Evolutionary conservation across 2,329 filamentous ascomycete genomes (phyloP).

Genomic region (Aspergillus sp.): DNA sequence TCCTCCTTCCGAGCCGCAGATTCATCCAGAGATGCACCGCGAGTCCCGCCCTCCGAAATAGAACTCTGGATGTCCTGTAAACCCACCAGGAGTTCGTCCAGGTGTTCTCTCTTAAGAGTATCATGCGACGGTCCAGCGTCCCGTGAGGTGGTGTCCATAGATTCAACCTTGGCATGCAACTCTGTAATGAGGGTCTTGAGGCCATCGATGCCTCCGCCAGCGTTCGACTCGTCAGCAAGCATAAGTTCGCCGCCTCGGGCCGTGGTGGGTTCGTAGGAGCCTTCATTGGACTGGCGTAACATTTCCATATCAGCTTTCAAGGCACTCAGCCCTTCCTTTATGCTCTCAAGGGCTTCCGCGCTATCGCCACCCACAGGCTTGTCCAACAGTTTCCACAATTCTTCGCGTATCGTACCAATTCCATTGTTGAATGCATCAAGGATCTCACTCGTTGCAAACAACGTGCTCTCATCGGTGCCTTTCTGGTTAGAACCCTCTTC

Average conservation of each 20-base stretch:
- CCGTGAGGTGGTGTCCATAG: conserved; percentile 49
- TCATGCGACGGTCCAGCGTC: conserved; percentile 30
- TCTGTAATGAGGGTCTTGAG: conserved; percentile 76
- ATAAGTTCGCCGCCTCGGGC: conserved; percentile 48
- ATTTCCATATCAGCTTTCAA: conserved; percentile 70
- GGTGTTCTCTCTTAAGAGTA: conserved; percentile 37
- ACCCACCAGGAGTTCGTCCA: conserved; percentile 38
- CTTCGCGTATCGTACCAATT: conserved; percentile 63
- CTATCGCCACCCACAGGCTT: conserved; percentile 76
- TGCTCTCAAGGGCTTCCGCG: conserved; percentile 79
- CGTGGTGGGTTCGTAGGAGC: conserved; percentile 42
- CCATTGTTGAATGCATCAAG: conserved; percentile 58
- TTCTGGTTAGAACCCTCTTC: conserved; percentile 47
- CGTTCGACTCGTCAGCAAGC: conserved; percentile 45
- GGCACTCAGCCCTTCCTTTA: conserved; percentile 70
- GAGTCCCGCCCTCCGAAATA: conserved; percentile 43
- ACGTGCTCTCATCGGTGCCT: conserved; percentile 45
- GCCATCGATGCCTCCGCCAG: conserved; percentile 68
- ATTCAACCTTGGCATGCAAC: conserved; percentile 74
- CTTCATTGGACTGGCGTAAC: conserved; percentile 51
- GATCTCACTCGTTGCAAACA: conserved; percentile 48
- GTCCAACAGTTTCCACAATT: conserved; percentile 64
- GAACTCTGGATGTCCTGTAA: conserved; percentile 48
- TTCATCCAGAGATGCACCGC: conserved; percentile 32
- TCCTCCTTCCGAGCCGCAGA: conserved; percentile 67